These are phyloP conservation scores for Metschnikowia picachoensis DNA, from an alignment of 805 yeast species.

Conservation along the genomic window DNA sequence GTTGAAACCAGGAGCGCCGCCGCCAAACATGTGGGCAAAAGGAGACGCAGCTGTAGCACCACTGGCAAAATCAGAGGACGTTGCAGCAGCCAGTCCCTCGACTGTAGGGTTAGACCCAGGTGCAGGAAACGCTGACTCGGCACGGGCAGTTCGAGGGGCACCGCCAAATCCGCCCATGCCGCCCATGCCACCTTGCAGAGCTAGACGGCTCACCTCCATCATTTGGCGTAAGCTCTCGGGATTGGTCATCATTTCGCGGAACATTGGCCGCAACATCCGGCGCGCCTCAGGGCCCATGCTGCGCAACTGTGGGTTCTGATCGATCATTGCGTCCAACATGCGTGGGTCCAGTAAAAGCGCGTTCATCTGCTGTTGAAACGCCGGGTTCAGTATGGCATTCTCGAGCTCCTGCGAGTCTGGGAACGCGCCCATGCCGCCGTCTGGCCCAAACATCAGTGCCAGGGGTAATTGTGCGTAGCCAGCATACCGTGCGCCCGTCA, in stretches of 20 bases:
- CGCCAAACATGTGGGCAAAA: slow-evolving; percentile 34
- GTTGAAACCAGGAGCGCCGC: slow-evolving; percentile 40
- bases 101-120: slow-evolving; percentile 39
- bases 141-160: neutral
- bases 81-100: slow-evolving; percentile 11
- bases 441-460: slow-evolving; percentile 88
- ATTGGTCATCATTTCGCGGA: slow-evolving; percentile 66
- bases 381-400: slow-evolving; percentile 75
- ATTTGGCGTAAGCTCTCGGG: slow-evolving; percentile 83
- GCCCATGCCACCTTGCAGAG: slow-evolving; percentile 28
- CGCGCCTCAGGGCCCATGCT: slow-evolving; percentile 88
- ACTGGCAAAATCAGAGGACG: slow-evolving; percentile 5
- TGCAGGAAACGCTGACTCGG: slow-evolving; percentile 28
- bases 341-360: slow-evolving; percentile 83
- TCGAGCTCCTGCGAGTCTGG: slow-evolving; percentile 76
- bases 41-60: slow-evolving; percentile 27
- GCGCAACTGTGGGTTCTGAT: slow-evolving; percentile 78
- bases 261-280: slow-evolving; percentile 77
- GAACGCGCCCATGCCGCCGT: slow-evolving; percentile 77
- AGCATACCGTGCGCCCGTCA: slow-evolving; percentile 94
- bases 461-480: slow-evolving; percentile 87
- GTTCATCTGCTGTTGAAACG: slow-evolving; percentile 76
- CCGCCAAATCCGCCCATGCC: slow-evolving; percentile 18
- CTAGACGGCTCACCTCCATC: slow-evolving; percentile 67
- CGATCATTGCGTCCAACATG: slow-evolving; percentile 77